A percentile compares a stretch with the other conserved stretches of the same genome.
Conservation (phyloP, 2,329 filamentous ascomycete species). For the Beauveria sp. region DNA sequence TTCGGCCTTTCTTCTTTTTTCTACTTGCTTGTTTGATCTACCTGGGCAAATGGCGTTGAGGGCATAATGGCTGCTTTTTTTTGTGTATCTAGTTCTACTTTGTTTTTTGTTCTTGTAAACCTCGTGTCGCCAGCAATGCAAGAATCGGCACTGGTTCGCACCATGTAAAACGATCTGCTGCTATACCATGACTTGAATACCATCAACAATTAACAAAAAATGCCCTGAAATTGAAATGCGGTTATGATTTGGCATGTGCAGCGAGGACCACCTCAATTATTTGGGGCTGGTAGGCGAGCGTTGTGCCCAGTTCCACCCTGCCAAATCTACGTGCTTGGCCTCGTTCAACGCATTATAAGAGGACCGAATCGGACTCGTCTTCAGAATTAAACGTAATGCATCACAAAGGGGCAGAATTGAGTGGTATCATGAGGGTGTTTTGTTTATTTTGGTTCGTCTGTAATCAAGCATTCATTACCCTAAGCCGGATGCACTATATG, state of each 20-base stretch:
- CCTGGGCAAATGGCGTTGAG: constrained; percentile 11
- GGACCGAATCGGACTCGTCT: background rate
- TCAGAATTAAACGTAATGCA: background rate
- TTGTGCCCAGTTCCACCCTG: background rate
- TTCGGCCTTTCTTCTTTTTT: background rate
- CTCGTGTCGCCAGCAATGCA: background rate
- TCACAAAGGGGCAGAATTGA: constrained; percentile 8
- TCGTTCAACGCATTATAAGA: background rate
- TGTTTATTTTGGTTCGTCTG: constrained; percentile 14
- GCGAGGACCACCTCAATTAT: background rate
- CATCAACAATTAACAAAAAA: background rate
- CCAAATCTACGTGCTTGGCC: too few species aligned
- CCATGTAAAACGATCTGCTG: background rate
- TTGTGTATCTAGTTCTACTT: constrained; percentile 1
- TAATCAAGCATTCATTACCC: constrained; percentile 31
- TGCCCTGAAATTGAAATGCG: background rate
- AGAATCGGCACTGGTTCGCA: background rate
- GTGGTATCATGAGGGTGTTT: constrained; percentile 14
- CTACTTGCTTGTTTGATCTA: background rate
- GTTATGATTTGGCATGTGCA: background rate
- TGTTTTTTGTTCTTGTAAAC: background rate
- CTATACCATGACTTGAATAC: background rate
- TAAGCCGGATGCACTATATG: constrained; percentile 34
- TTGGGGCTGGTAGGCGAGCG: background rate
- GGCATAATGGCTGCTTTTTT: constrained; percentile 7